Evolutionary conservation across 1,284 basidiomycete species (phyloP), one percentile per base, ranked within the genome.

Genomic region (Apiotrichum montevideense): DNA sequence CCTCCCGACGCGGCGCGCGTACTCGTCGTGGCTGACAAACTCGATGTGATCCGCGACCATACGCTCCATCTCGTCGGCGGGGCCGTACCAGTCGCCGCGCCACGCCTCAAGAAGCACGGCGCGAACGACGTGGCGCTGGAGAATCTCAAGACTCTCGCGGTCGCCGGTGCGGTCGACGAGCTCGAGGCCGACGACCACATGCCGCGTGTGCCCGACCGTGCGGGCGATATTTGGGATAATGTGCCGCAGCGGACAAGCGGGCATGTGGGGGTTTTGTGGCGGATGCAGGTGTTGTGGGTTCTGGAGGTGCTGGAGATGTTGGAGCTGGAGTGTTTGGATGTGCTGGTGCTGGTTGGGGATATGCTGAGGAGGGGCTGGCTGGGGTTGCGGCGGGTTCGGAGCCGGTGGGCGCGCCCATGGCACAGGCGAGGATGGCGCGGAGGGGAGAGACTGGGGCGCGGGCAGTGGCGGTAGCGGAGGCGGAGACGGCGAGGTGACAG

Each of bases 11-110:
- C 35, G 35, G 35, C 37, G 35, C 37, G 37, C 47, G 47, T 49
- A 49, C 37, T 49, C 34, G 3, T 9, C 29, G 15, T 49, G 47
- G 4, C 35, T 29, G 15, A 49, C 39, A 37, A 49, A 40, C 10
- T 49, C 47, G 10, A 49, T 49, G 9, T 32, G 35, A 4, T 49
- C 47, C 9, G 35, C 4, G 2, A 49, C 47, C 4, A n/a, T 39
- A 10, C 47, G 47, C 35, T 49, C 47, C 47, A 49, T 49, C 35
- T 49, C 47, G 47, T 49, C 47, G 6, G 15, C 47, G 15, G 47
- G 47, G 9, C 47, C 47, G 15, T 49, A 49, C 47, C 47, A 49
- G 47, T 49, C 47, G 8, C 47, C 47, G n/a, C 35, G 14, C 47
- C 47, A 49, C 21, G 47, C 47, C 35, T 49, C 35, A 2, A 39